phyloP scores from a whole-genome alignment of 1,139 yeast species.

The Meyerozyma elateridarum region DNA sequence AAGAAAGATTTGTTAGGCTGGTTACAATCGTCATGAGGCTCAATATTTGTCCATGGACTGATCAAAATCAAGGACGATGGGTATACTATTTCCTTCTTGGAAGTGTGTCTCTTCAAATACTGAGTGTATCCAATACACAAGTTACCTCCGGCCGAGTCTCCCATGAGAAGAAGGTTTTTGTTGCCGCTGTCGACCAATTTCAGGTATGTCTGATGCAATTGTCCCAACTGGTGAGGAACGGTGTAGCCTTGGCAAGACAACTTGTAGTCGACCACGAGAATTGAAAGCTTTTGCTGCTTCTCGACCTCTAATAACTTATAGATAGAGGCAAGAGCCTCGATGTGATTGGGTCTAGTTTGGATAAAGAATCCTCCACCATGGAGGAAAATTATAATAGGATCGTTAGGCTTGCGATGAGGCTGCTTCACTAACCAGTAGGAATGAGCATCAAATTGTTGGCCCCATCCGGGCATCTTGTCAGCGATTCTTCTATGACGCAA shows the following conservation, averaged over 20 bases:
- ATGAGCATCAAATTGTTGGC: slow-evolving; percentile 28
- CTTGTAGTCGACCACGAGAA: slow-evolving; percentile 36
- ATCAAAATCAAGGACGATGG: slow-evolving; percentile 32
- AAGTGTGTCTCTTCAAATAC: slow-evolving; percentile 16
- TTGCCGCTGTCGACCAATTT: slow-evolving; percentile 25
- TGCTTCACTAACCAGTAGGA: slow-evolving; percentile 37
- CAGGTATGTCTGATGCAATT: slow-evolving; percentile 28
- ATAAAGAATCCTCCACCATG: slow-evolving; percentile 45
- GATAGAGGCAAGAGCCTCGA: slow-evolving; percentile 27
- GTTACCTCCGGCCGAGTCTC: slow-evolving; percentile 44
- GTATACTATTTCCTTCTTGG: slow-evolving; percentile 14
- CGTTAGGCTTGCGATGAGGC: slow-evolving; percentile 21
- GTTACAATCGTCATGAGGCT: slow-evolving; percentile 13
- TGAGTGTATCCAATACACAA: slow-evolving; percentile 27
- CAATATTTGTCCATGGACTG: slow-evolving; percentile 37
- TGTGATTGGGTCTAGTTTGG: slow-evolving; percentile 31
- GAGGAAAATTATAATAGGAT: slow-evolving; percentile 34
- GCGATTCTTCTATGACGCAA: slow-evolving; percentile 8
- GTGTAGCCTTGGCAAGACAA: slow-evolving; percentile 28
- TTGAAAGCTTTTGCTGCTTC: slow-evolving; percentile 22
- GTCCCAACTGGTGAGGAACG: slow-evolving; percentile 33
- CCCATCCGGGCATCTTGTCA: slow-evolving; percentile 23
- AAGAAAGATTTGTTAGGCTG: slow-evolving; percentile 30
- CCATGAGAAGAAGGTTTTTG: slow-evolving; percentile 29
- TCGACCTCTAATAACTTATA: slow-evolving; percentile 26